Conservation (phyloP, 805 yeast genomes). For the Blastobotrys americana region DNA sequence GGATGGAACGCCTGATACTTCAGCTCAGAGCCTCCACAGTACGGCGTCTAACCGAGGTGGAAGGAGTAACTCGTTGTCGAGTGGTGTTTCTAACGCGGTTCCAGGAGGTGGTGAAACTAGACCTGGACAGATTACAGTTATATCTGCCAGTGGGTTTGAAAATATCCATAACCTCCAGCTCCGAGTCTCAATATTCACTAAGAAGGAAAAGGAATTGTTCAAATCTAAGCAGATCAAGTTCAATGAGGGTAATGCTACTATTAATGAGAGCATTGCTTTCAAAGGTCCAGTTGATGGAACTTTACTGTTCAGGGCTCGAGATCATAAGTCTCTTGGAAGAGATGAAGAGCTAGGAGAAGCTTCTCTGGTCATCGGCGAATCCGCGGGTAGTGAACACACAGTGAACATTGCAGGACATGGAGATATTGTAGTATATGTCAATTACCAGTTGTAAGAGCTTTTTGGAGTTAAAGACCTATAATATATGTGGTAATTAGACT, state of each 20-base stretch:
- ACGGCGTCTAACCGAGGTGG: constrained; percentile 1
- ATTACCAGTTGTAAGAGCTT: background rate
- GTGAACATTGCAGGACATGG: constrained; percentile 11
- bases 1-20: constrained; percentile 10
- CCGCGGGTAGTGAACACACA: constrained; percentile 10
- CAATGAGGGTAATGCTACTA: constrained; percentile 34
- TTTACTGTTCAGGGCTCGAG: constrained; percentile 52
- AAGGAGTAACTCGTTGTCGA: constrained; percentile 12
- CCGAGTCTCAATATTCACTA: constrained; percentile 34
- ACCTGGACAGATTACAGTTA: constrained; percentile 16
- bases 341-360: constrained; percentile 57
- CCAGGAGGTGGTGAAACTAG: constrained; percentile 13
- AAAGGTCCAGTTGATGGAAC: constrained; percentile 56
- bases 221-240: constrained; percentile 57
- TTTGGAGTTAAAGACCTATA: background rate
- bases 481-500: too few relatives aligned
- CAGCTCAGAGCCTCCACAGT: constrained; percentile 5
- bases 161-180: constrained; percentile 37
- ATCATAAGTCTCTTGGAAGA: constrained; percentile 68
- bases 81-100: constrained; percentile 14
- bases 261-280: constrained; percentile 57
- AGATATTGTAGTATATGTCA: constrained; percentile 10
- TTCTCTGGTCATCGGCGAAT: constrained; percentile 30
- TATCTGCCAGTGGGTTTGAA: constrained; percentile 22
- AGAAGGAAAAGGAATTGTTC: constrained; percentile 49